Evolutionary conservation across 2,329 filamentous ascomycete genomes (phyloP).

Genomic region (Chrysosporium keratinophilum): DNA sequence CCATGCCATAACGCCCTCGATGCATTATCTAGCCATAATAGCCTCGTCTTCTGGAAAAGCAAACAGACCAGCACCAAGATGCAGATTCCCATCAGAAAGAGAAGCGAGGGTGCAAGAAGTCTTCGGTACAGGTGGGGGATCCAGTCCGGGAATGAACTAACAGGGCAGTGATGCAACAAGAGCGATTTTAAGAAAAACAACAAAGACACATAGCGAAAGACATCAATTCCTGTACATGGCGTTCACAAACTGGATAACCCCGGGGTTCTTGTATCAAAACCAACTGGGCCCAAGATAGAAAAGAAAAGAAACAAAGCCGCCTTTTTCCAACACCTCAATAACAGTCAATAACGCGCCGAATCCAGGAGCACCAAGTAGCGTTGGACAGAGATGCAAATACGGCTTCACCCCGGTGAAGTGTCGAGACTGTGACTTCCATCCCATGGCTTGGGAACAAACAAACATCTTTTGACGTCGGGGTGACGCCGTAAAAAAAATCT

Average conservation of each 20-base stretch:
- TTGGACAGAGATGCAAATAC: background rate
- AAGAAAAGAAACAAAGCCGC: conserved; percentile 1
- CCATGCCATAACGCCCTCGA: background rate
- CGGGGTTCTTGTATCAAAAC: background rate
- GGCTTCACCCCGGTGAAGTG: background rate
- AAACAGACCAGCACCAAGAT: conserved; percentile 4
- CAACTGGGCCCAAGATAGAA: background rate
- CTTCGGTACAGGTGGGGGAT: conserved; percentile 1
- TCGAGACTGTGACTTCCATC: background rate
- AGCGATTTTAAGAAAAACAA: conserved; percentile 1
- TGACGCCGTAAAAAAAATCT: background rate
- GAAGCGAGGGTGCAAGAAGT: conserved; percentile 4
- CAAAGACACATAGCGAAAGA: background rate
- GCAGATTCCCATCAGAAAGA: background rate
- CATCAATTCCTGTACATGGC: conserved; percentile 8
- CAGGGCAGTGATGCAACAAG: background rate
- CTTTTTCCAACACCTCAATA: conserved; percentile 10
- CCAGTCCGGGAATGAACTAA: conserved; percentile 1
- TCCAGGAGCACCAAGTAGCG: background rate
- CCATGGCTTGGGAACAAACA: background rate
- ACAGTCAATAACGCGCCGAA: background rate
- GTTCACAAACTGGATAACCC: background rate
- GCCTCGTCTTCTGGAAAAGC: background rate
- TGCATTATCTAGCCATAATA: conserved; percentile 4
- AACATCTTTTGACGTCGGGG: background rate